Percentiles rank a stretch among this genome's conserved stretches.
These are phyloP conservation scores for Monocercomonoides exilis DNA, from an alignment of 78 protist species.

Conservation along the genomic window DNA sequence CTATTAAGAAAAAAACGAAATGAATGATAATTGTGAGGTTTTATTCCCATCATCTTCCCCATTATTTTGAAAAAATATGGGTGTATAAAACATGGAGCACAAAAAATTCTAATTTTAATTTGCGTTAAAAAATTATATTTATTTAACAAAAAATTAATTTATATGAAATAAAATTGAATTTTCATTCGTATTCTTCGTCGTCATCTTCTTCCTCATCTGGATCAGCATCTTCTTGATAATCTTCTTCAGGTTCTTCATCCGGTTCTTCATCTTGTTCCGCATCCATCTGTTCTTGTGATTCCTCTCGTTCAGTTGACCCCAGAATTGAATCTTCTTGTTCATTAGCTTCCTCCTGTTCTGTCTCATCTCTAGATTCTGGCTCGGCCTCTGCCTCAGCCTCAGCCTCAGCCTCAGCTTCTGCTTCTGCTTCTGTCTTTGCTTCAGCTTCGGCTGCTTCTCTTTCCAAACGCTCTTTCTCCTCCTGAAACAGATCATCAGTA, in stretches of 20 bases:
- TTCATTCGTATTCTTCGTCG: too few species aligned
- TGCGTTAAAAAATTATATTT: too few species aligned
- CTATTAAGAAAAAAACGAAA: too few species aligned
- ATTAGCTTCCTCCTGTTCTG: neutral
- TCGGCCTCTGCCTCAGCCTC: neutral
- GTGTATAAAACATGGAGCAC: too few species aligned
- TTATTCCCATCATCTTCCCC: too few species aligned
- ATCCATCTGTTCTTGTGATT: neutral
- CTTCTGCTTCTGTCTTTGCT: neutral
- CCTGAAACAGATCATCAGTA: too few species aligned
- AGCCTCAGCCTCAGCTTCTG: neutral
- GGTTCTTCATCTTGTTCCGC: neutral
- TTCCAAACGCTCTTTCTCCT: neutral
- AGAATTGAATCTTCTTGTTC: neutral
- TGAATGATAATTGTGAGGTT: too few species aligned
- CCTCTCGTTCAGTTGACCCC: neutral
- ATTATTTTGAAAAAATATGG: too few species aligned
- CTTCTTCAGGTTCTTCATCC: neutral
- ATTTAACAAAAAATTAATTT: too few species aligned
- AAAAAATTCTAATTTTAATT: too few species aligned
- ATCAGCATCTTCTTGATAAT: neutral
- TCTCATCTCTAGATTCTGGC: neutral
- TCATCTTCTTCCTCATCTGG: neutral
- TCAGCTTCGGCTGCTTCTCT: neutral
- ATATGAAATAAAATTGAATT: too few species aligned